Evolutionary conservation across 345 rosid genomes (phyloP).

Genomic region (Hibiscus syriacus): DNA sequence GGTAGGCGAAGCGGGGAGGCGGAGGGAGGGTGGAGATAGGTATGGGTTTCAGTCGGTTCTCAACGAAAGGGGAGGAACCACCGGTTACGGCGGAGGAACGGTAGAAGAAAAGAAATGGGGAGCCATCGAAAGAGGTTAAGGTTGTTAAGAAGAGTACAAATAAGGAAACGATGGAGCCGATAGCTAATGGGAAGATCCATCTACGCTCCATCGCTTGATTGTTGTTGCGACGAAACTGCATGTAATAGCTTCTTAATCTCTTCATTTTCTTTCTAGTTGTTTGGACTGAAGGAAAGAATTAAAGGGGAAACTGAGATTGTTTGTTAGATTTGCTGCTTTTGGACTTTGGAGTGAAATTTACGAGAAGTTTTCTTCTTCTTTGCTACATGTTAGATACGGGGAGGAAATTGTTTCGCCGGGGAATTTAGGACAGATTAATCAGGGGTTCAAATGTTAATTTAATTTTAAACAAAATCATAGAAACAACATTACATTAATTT

Average conservation of each 20-base stretch:
- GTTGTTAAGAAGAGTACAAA: constrained; percentile 56
- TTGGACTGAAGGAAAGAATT: not conserved
- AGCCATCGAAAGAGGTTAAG: constrained; percentile 48
- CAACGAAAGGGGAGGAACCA: constrained; percentile 60
- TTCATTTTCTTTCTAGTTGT: constrained; percentile 34
- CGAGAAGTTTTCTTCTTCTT: not conserved
- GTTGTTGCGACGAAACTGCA: constrained; percentile 45
- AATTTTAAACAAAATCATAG: no score
- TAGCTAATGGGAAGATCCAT: constrained; percentile 71
- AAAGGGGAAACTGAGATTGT: not conserved
- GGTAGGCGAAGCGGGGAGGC: constrained; percentile 76
- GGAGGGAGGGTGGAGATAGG: constrained; percentile 61
- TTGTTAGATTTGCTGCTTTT: not conserved
- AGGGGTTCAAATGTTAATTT: no score
- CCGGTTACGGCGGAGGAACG: constrained; percentile 36
- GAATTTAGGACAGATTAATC: not conserved
- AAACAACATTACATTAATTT: no score
- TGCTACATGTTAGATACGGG: not conserved
- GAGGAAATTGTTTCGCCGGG: not conserved
- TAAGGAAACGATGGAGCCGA: constrained; percentile 54
- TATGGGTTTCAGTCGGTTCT: constrained; percentile 55
- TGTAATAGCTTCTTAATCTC: constrained; percentile 59
- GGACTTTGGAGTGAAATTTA: not conserved
- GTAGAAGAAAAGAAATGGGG: constrained; percentile 38
- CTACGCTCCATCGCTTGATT: constrained; percentile 56